Conservation (phyloP, 1,284 basidiomycete genomes). For the Fistulinella cinereoalba region DNA sequence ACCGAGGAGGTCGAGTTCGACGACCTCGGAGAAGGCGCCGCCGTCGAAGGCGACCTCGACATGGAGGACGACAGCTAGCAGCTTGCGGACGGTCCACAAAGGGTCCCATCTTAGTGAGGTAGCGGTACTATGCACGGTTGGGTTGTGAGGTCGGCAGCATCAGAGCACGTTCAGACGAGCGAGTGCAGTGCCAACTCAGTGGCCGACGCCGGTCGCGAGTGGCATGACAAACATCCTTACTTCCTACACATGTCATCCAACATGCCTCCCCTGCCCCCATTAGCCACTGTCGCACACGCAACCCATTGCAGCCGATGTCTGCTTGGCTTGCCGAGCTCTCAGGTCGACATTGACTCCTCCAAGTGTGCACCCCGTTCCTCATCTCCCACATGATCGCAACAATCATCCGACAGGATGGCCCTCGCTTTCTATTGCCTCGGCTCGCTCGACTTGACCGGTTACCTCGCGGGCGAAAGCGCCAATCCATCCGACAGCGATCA, state of each 20-base stretch:
- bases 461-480: slow-evolving; percentile 46
- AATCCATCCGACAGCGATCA: slow-evolving; percentile 49
- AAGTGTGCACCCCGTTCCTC: slow-evolving; percentile 40
- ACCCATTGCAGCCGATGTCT: slow-evolving; percentile 57
- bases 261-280: slow-evolving; percentile 19
- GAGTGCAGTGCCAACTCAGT: too few relatives aligned
- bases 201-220: too few relatives aligned
- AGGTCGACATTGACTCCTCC: slow-evolving; percentile 56
- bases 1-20: slow-evolving; percentile 53
- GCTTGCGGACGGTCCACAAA: too few relatives aligned
- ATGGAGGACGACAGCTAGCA: slow-evolving; percentile 61
- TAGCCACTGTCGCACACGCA: slow-evolving; percentile 47
- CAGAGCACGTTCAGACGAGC: too few relatives aligned
- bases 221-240: too few relatives aligned
- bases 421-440: slow-evolving; percentile 85
- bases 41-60: slow-evolving; percentile 71
- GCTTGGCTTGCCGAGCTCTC: slow-evolving; percentile 50
- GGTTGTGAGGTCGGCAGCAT: too few relatives aligned
- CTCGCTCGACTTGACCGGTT: slow-evolving; percentile 68
- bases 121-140: too few relatives aligned
- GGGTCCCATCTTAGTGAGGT: too few relatives aligned
- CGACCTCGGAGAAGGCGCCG: slow-evolving; percentile 63
- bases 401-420: slow-evolving; percentile 55
- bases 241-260: too few relatives aligned
- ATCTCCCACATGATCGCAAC: slow-evolving; percentile 12